Conservation (phyloP, 352 stramenopile species). For the Thalassiosira livingstoniorum region DNA sequence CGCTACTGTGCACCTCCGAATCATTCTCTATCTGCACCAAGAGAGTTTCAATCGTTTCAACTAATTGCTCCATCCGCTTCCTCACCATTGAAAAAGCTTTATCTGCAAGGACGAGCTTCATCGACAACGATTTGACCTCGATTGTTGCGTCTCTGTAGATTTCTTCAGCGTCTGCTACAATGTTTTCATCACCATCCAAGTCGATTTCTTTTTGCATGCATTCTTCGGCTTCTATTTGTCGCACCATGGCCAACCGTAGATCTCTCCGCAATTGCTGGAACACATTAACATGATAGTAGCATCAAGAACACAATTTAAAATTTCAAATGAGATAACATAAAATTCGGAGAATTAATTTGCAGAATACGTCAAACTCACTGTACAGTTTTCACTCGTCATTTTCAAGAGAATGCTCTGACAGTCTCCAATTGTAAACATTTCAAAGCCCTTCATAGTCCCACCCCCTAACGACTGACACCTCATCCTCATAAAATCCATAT, state of each 20-base stretch:
- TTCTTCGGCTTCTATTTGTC: slow-evolving; percentile 81
- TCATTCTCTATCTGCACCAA: slow-evolving; percentile 80
- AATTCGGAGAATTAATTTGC: no score
- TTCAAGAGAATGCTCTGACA: slow-evolving; percentile 86
- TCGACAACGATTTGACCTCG: slow-evolving; percentile 81
- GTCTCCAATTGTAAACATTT: slow-evolving; percentile 86
- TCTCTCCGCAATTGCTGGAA: slow-evolving; percentile 67
- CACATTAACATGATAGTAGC: not conserved
- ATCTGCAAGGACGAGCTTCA: slow-evolving; percentile 79
- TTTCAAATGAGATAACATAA: no score
- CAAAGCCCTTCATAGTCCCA: slow-evolving; percentile 81
- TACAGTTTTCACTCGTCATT: slow-evolving; percentile 81
- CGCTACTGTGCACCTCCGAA: slow-evolving; percentile 44
- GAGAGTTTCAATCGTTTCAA: slow-evolving; percentile 80
- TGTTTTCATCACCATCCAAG: slow-evolving; percentile 66
- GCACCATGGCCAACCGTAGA: slow-evolving; percentile 71
- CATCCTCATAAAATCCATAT: slow-evolving; percentile 80
- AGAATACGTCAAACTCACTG: slow-evolving; percentile 61
- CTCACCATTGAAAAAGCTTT: slow-evolving; percentile 79
- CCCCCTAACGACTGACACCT: slow-evolving; percentile 77
- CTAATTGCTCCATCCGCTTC: slow-evolving; percentile 77
- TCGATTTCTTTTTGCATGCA: slow-evolving; percentile 76
- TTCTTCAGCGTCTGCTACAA: slow-evolving; percentile 84
- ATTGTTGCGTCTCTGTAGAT: slow-evolving; percentile 75
- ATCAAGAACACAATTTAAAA: slow-evolving; percentile 1